Evolutionary conservation across 169 alveolate genomes (phyloP), one percentile per base, ranked within the genome.

Genomic region (Eimeria mitis): DNA sequence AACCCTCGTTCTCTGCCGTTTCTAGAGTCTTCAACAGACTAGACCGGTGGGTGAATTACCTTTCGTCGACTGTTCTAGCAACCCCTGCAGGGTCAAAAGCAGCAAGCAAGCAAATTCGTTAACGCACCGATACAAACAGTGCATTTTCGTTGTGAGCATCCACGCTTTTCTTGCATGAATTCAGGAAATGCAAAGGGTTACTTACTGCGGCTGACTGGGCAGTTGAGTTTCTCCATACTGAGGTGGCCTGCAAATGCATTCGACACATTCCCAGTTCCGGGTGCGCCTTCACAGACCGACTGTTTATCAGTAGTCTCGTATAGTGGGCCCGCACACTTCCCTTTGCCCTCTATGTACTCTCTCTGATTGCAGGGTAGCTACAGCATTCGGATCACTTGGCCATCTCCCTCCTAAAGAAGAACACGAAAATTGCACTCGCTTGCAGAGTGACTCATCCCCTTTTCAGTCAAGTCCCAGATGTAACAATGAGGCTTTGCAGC

Each of bases 201-300:
- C 44, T 87, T 31, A 87, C 83, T 63, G 68, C 94, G 14, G 83
- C 94, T 65, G 94, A 87, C 81, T 87, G 94, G 94, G 94, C 94
- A 52, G 81, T 87, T 23, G 94, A 87, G 68, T 87, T 87, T 87
- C 83, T 65, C n/a, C 94, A 87, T 31, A 87, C 94, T 47, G 94
- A 87, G 49, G 94, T 87, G 61, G 94, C 94, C 14, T 87, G 94
- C 94, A 61, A 44, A 9, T 87, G 94, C 83, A 34, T 11, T 44
- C 83, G 56, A 16, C 81, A 44, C 25, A 21, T 37, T n/a, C 7
- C 40, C 79, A 34, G 61, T 21, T 44, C 94, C 47, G 49, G 68
- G 94, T 87, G 56, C 6, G 94, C 70, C 13, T 6, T 61, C 91
- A 28, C 34, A 54, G 11, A 56, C 91, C 23, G 54, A 37, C 25